Evolutionary conservation across 177 flowering plant species (phyloP).

Genomic region (Vitis hybrid): DNA sequence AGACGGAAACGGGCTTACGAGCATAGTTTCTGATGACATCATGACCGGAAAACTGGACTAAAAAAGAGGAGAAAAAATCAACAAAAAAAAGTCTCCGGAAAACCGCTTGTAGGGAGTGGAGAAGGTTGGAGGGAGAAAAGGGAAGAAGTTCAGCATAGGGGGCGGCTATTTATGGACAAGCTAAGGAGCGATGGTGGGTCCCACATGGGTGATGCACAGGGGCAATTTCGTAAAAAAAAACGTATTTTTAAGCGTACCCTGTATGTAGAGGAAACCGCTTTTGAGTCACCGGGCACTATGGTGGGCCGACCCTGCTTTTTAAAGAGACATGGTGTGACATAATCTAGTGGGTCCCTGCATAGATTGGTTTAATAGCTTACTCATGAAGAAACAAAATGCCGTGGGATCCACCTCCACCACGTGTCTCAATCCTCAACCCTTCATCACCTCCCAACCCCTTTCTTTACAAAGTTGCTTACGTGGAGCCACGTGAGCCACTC

Average conservation of each 20-base stretch:
- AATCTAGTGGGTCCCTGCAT: constrained; percentile 19
- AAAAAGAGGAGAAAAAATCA: constrained; percentile 9
- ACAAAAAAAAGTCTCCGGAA: background rate
- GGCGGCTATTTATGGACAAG: constrained; percentile 51
- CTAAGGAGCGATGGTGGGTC: constrained; percentile 8
- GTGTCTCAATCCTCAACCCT: background rate
- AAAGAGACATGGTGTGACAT: constrained; percentile 17
- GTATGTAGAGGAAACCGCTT: constrained; percentile 16
- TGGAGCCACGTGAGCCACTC: constrained; percentile 9
- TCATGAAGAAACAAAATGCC: constrained; percentile 43
- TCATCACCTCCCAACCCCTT: constrained; percentile 2
- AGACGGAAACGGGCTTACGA: constrained; percentile 23
- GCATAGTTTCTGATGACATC: constrained; percentile 14
- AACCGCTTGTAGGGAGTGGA: constrained; percentile 14
- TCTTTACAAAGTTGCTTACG: constrained; percentile 4
- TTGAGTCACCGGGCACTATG: constrained; percentile 63
- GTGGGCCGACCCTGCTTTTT: constrained; percentile 21
- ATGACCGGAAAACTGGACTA: constrained; percentile 27
- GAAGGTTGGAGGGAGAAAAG: constrained; percentile 59
- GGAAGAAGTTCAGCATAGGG: constrained; percentile 59
- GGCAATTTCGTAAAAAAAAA: constrained; percentile 23
- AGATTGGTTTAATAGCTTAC: constrained; percentile 36
- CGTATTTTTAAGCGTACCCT: background rate
- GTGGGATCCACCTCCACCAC: constrained; percentile 8
- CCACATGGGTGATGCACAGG: constrained; percentile 1